These are phyloP conservation scores for Paramecium biaurelia DNA, from an alignment of 73 alveolate genomes.

Conservation along the genomic window DNA sequence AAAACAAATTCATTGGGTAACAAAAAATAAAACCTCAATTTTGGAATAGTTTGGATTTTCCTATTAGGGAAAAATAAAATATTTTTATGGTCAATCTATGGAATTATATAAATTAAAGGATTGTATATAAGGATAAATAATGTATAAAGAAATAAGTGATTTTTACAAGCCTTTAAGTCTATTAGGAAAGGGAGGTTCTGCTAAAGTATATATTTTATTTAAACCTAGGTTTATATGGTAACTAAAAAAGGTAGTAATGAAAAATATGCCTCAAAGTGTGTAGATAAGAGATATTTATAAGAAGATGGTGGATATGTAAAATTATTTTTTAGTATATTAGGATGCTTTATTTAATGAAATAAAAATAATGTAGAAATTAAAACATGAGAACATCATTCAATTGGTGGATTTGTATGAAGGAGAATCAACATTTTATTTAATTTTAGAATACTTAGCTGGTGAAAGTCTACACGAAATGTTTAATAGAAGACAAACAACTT, in stretches of 20 bases:
- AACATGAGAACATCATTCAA: not conserved
- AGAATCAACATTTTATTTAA: not conserved
- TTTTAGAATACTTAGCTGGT: conserved; percentile 12
- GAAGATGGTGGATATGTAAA: conserved; percentile 29
- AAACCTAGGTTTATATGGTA: not conserved
- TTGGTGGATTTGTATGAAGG: conserved; percentile 7
- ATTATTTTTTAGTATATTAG: not conserved
- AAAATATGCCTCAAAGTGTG: conserved; percentile 15
- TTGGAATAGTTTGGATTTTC: not conserved
- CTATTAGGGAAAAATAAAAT: not conserved
- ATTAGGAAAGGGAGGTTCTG: conserved; percentile 21
- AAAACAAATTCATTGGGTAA: not conserved
- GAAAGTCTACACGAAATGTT: not conserved
- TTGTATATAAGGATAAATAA: not conserved
- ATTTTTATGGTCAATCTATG: not conserved
- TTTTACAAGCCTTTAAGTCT: not conserved
- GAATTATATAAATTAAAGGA: not conserved
- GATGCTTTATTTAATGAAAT: conserved; percentile 29
- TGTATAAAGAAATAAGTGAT: conserved; percentile 22
- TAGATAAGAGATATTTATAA: not conserved
- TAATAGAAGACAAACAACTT: not conserved
- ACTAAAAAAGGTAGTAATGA: not conserved
- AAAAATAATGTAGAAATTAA: not conserved
- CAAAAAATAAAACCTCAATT: not conserved
- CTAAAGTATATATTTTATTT: not conserved